Percentiles rank a stretch among this genome's conserved stretches.
These are phyloP conservation scores for Candida glaebosa DNA, from an alignment of 805 yeast genomes.

Conservation along the genomic window DNA sequence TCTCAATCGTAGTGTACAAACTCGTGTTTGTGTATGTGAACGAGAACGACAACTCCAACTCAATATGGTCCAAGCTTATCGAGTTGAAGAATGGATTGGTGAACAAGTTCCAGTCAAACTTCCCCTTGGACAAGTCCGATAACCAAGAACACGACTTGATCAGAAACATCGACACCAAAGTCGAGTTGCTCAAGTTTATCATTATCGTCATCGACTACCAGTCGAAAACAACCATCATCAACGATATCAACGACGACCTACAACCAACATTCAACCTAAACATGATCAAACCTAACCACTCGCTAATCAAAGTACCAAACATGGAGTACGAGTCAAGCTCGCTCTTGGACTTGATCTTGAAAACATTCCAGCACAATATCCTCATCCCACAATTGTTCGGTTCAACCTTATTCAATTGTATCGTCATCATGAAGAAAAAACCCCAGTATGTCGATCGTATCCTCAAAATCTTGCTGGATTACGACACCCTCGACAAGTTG, in stretches of 20 bases:
- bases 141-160: conserved; percentile 46
- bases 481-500: conserved; percentile 54
- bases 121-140: conserved; percentile 49
- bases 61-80: conserved; percentile 54
- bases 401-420: conserved; percentile 63
- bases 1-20: conserved; percentile 40
- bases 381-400: conserved; percentile 53
- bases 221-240: conserved; percentile 36
- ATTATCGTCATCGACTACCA: conserved; percentile 44
- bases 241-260: conserved; percentile 6
- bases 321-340: conserved; percentile 69
- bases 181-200: conserved; percentile 73
- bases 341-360: conserved; percentile 62
- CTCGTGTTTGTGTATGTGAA: conserved; percentile 45
- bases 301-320: conserved; percentile 51
- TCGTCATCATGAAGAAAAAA: conserved; percentile 62
- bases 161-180: conserved; percentile 54
- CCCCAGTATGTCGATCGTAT: conserved; percentile 59
- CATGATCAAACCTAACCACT: conserved; percentile 55
- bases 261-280: conserved; percentile 40
- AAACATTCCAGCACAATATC: conserved; percentile 53
- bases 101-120: conserved; percentile 54
- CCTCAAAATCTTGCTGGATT: conserved; percentile 54
- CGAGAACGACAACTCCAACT: conserved; percentile 42
- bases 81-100: conserved; percentile 58